phyloP scores from a whole-genome alignment of 2,329 filamentous ascomycete species.

The Cordyceps farinosa region DNA sequence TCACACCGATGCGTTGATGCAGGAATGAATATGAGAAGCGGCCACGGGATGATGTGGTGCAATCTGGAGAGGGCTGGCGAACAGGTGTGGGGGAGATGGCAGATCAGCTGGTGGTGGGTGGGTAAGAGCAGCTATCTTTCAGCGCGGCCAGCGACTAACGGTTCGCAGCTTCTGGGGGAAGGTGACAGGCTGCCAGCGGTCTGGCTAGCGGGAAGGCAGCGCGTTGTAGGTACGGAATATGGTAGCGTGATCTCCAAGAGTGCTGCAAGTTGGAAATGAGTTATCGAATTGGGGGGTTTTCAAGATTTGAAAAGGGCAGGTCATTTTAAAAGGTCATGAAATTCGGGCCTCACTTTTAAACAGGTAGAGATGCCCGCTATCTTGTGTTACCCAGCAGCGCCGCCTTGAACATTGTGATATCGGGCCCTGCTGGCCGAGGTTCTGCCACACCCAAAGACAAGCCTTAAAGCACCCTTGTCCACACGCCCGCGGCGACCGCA shows the following conservation, averaged over 20 bases:
- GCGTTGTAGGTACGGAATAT: too few relatives aligned
- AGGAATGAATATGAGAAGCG: background rate
- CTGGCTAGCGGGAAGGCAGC: background rate
- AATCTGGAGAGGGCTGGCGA: background rate
- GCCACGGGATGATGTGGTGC: background rate
- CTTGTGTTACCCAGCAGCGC: background rate
- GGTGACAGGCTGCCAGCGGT: constrained; percentile 37
- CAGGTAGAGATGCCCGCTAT: too few relatives aligned
- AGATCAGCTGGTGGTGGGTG: background rate
- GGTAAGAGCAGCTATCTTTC: background rate
- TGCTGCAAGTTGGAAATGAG: too few relatives aligned
- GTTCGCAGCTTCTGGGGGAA: constrained; percentile 59
- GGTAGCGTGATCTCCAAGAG: background rate
- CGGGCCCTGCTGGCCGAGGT: constrained; percentile 23
- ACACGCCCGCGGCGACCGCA: background rate
- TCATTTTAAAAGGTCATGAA: too few relatives aligned
- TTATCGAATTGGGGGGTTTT: too few relatives aligned
- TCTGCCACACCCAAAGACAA: background rate
- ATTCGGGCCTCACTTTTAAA: too few relatives aligned
- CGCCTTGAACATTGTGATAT: background rate
- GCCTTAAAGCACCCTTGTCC: background rate
- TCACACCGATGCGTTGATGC: background rate
- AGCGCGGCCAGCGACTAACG: constrained; percentile 49
- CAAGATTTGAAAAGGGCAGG: too few relatives aligned
- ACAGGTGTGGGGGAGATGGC: background rate